Evolutionary conservation across 1,284 basidiomycete species (phyloP).

Genomic region (Kwoniella shivajii): DNA sequence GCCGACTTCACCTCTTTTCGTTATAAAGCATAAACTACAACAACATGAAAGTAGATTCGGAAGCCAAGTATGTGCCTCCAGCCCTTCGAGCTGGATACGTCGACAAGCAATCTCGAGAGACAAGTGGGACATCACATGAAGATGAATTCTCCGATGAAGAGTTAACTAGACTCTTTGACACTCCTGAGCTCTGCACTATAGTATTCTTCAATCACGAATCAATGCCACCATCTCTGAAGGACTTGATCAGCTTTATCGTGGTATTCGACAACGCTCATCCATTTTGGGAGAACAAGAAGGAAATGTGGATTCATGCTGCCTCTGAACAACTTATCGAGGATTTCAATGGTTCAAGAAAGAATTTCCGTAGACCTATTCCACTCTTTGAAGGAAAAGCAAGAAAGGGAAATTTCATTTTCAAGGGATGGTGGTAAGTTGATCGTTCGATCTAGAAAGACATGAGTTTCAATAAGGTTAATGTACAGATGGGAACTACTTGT

Average conservation of each 20-base stretch:
- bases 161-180: background rate
- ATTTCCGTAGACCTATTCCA: constrained; percentile 28
- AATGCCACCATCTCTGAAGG: constrained; percentile 15
- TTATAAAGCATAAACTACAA: no score
- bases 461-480: no score
- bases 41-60: no score
- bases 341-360: constrained; percentile 19
- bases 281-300: constrained; percentile 17
- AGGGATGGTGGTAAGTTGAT: background rate
- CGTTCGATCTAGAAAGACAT: background rate
- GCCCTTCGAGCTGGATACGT: no score
- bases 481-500: no score
- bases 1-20: no score
- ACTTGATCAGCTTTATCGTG: constrained; percentile 24
- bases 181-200: background rate
- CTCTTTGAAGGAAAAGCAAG: constrained; percentile 11
- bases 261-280: constrained; percentile 29
- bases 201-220: no score
- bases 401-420: background rate
- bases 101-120: no score
- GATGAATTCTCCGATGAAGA: background rate
- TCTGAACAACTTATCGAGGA: constrained; percentile 22
- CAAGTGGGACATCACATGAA: no score
- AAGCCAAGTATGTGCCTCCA: no score
- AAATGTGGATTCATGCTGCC: constrained; percentile 28